phyloP scores from a whole-genome alignment of 2,329 filamentous ascomycete species.

The Xylaria sp. region DNA sequence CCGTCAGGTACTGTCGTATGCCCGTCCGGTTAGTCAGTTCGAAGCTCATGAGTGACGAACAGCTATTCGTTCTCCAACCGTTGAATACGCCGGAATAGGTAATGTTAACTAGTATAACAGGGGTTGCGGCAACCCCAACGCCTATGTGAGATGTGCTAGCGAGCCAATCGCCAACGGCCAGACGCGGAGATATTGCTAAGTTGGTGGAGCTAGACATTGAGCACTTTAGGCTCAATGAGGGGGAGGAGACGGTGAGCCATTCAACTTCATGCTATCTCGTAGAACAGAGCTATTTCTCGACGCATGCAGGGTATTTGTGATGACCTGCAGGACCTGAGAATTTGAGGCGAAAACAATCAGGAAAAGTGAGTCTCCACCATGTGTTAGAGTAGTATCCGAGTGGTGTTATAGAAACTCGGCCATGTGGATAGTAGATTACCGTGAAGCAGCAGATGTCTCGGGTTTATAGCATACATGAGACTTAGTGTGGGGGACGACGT shows the following conservation, averaged over 20 bases:
- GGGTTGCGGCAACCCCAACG: slow-evolving; percentile 13
- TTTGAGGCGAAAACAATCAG: slow-evolving; percentile 22
- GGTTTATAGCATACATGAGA: neutral
- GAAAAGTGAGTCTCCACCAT: neutral
- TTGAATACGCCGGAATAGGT: neutral
- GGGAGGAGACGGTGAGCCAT: slow-evolving; percentile 26
- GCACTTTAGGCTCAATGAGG: slow-evolving; percentile 49
- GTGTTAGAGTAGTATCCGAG: neutral
- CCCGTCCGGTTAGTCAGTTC: neutral
- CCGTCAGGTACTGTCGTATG: neutral
- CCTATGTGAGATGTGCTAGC: slow-evolving; percentile 4
- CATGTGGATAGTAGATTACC: neutral
- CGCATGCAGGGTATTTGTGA: slow-evolving; percentile 27
- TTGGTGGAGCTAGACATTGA: slow-evolving; percentile 18
- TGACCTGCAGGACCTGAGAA: slow-evolving; percentile 16
- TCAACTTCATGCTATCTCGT: neutral
- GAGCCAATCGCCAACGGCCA: slow-evolving; percentile 40
- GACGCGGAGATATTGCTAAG: slow-evolving; percentile 42
- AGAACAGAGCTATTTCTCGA: neutral
- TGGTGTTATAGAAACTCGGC: neutral
- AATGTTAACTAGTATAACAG: neutral
- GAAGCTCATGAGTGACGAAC: neutral
- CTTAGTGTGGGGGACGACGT: neutral
- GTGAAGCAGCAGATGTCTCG: neutral
- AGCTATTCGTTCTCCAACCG: neutral